Evolutionary conservation across 1,284 basidiomycete genomes (phyloP).

Genomic region (Polyporus tsugae): DNA sequence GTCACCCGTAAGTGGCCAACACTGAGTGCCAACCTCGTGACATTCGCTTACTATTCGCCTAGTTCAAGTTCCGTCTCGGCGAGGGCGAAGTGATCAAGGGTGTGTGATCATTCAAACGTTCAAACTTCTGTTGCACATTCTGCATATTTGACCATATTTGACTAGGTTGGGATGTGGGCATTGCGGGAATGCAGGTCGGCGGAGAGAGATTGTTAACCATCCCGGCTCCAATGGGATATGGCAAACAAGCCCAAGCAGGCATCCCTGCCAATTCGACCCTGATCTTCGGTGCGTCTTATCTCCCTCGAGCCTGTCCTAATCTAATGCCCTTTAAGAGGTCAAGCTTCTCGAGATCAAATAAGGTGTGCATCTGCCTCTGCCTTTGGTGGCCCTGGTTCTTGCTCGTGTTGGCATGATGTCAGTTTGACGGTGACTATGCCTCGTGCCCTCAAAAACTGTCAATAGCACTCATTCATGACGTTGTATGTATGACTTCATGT

Average conservation of each 20-base stretch:
- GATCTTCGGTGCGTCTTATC: constrained; percentile 66
- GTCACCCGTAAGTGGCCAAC: constrained; percentile 69
- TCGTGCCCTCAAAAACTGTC: neutral
- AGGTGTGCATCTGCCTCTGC: constrained; percentile 22
- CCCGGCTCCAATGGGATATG: constrained; percentile 77
- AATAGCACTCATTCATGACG: neutral
- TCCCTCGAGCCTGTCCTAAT: constrained; percentile 16
- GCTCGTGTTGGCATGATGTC: neutral
- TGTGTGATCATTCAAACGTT: constrained; percentile 34
- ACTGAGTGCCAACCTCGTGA: constrained; percentile 4
- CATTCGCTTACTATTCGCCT: neutral
- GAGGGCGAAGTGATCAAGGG: constrained; percentile 93
- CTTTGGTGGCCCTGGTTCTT: neutral
- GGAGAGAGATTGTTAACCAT: constrained; percentile 88
- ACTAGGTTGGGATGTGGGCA: constrained; percentile 89
- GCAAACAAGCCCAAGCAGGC: constrained; percentile 56
- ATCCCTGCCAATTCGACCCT: constrained; percentile 79
- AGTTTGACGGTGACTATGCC: neutral
- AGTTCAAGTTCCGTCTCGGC: constrained; percentile 90
- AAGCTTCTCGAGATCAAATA: constrained; percentile 77
- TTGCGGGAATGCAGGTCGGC: constrained; percentile 92
- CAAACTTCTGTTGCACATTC: neutral
- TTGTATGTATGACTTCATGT: neutral
- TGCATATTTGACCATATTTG: neutral
- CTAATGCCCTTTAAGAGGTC: constrained; percentile 59